phyloP scores from a whole-genome alignment of 1,284 basidiomycete genomes.

The Trichosporon sp. region DNA sequence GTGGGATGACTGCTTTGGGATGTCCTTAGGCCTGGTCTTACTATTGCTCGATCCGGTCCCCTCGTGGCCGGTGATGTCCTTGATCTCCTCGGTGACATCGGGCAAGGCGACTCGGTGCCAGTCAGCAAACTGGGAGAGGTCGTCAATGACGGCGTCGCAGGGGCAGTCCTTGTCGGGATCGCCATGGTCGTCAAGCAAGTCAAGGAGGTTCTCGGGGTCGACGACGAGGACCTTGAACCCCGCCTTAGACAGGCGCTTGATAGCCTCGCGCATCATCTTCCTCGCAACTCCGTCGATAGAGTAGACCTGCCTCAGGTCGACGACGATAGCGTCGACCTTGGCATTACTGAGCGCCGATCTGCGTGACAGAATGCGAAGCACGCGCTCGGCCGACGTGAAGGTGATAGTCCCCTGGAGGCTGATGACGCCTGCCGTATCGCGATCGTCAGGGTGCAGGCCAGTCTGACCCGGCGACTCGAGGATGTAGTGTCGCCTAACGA shows the following conservation, averaged over 20 bases:
- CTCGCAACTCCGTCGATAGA: conserved; percentile 9
- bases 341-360: background rate
- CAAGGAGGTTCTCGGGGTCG: conserved; percentile 15
- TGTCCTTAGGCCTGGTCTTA: background rate
- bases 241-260: conserved; percentile 7
- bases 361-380: conserved; percentile 11
- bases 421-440: conserved; percentile 9
- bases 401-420: conserved; percentile 17
- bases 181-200: conserved; percentile 2
- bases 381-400: conserved; percentile 18
- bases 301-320: conserved; percentile 17
- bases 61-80: background rate
- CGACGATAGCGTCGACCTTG: conserved; percentile 7
- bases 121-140: conserved; percentile 4
- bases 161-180: background rate
- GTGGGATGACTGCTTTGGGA: background rate
- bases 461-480: conserved; percentile 12
- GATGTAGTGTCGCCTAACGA: conserved; percentile 16
- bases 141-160: conserved; percentile 6
- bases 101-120: conserved; percentile 6
- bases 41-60: background rate
- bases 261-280: conserved; percentile 14
- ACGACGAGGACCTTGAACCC: conserved; percentile 8
- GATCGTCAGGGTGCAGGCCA: too few species aligned
- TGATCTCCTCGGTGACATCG: background rate